These are phyloP conservation scores for Hericium coralloides DNA, from an alignment of 768 basidiomycete genomes.

Conservation along the genomic window DNA sequence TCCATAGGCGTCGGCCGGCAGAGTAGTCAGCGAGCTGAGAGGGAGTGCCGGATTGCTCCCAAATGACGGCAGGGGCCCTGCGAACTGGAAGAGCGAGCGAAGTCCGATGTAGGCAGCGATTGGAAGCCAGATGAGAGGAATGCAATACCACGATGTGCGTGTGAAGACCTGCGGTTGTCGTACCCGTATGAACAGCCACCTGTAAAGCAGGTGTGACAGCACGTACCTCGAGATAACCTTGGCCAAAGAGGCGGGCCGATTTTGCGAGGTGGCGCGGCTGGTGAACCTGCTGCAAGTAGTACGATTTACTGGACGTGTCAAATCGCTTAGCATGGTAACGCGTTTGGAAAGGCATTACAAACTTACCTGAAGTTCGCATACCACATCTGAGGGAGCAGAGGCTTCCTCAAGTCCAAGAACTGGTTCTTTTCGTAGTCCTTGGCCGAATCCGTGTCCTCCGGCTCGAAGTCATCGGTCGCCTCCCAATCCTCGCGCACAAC, in stretches of 20 bases:
- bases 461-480: constrained; percentile 81
- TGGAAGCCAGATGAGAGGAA: constrained; percentile 88
- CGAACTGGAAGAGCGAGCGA: constrained; percentile 78
- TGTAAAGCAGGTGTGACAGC: neutral
- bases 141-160: constrained; percentile 86
- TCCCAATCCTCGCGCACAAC: constrained; percentile 88
- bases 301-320: constrained; percentile 60
- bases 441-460: constrained; percentile 76
- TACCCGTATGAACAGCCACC: neutral
- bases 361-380: constrained; percentile 70
- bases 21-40: constrained; percentile 32
- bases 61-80: constrained; percentile 54
- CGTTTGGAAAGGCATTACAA: neutral
- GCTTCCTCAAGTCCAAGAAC: constrained; percentile 85
- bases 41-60: constrained; percentile 47
- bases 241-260: constrained; percentile 83
- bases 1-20: constrained; percentile 42
- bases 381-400: constrained; percentile 84
- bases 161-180: constrained; percentile 53
- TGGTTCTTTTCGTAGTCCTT: constrained; percentile 84
- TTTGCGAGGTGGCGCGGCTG: constrained; percentile 84
- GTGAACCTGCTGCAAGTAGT: constrained; percentile 94
- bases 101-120: constrained; percentile 73
- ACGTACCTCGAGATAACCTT: constrained; percentile 66
- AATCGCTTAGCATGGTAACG: neutral